Percentiles rank a stretch among this genome's conserved stretches.
Conservation (phyloP, 352 stramenopile genomes). For the Globisporangium mamillatum region DNA sequence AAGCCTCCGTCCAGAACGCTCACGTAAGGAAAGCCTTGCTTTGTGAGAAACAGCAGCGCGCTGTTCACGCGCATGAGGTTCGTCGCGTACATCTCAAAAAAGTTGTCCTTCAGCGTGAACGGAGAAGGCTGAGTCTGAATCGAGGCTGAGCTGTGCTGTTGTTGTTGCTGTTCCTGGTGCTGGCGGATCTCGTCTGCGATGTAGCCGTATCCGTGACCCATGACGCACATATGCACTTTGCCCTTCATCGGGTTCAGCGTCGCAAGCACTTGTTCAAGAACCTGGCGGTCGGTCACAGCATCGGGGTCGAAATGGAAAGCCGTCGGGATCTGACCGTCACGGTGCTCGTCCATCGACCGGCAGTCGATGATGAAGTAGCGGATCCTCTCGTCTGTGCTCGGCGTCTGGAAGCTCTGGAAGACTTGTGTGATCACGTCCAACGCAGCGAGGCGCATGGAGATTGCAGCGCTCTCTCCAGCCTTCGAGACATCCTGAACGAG, state of each 20-base stretch:
- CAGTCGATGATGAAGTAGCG: constrained; percentile 83
- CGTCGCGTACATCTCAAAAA: constrained; percentile 62
- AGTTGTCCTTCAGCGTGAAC: constrained; percentile 51
- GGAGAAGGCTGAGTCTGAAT: constrained; percentile 21
- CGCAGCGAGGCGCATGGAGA: constrained; percentile 55
- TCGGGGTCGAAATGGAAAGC: constrained; percentile 79
- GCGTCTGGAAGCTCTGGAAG: constrained; percentile 66
- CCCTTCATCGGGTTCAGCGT: constrained; percentile 63
- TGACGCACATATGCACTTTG: constrained; percentile 73
- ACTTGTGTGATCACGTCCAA: constrained; percentile 65
- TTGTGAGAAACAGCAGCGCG: constrained; percentile 65
- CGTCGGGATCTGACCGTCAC: constrained; percentile 60
- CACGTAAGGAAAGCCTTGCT: constrained; percentile 70
- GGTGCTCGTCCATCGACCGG: constrained; percentile 39
- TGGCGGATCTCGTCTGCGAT: constrained; percentile 57
- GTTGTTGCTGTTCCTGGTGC: constrained; percentile 14
- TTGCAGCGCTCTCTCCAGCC: constrained; percentile 40
- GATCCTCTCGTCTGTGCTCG: constrained; percentile 32
- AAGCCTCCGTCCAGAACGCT: constrained; percentile 77
- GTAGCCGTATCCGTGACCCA: constrained; percentile 75
- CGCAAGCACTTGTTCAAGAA: constrained; percentile 64
- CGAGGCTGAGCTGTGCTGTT: constrained; percentile 10
- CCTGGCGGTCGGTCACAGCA: constrained; percentile 40
- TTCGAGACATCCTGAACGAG: constrained; percentile 63
- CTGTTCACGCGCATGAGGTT: constrained; percentile 71